phyloP scores from a whole-genome alignment of 768 basidiomycete species.

The Tephrocybe sp. region DNA sequence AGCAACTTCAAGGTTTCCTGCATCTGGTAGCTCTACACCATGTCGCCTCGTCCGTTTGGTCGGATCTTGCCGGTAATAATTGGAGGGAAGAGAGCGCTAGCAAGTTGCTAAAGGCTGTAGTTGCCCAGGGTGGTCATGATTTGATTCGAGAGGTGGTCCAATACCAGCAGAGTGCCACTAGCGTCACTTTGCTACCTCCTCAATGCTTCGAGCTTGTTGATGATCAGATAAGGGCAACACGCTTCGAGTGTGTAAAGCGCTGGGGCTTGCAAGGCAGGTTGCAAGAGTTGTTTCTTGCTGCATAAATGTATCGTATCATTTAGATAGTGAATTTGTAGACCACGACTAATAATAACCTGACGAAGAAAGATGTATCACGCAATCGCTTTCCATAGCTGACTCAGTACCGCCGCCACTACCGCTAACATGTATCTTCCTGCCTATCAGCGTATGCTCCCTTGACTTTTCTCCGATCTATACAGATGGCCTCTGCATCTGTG shows the following conservation, averaged over 20 bases:
- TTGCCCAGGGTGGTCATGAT: conserved; percentile 46
- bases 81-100: conserved; percentile 34
- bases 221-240: conserved; percentile 1
- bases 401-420: conserved; percentile 4
- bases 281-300: conserved; percentile 10
- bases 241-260: conserved; percentile 10
- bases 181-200: conserved; percentile 13
- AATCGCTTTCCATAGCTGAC: conserved; percentile 16
- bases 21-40: conserved; percentile 76
- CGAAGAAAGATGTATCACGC: conserved; percentile 9
- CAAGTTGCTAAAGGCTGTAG: conserved; percentile 52
- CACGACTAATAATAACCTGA: neutral
- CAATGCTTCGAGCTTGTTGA: conserved; percentile 11
- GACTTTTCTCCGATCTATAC: conserved; percentile 4
- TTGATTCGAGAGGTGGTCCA: conserved; percentile 52
- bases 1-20: conserved; percentile 54
- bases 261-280: conserved; percentile 17
- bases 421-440: neutral
- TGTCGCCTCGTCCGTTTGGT: conserved; percentile 74
- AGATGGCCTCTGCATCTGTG: conserved; percentile 34
- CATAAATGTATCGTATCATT: conserved; percentile 5
- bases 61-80: conserved; percentile 37
- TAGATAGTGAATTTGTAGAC: conserved; percentile 2
- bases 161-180: conserved; percentile 39
- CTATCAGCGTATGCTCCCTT: neutral